Evolutionary conservation across 108 stramenopile species (phyloP).

Genomic region (Epithemia pelagica): DNA sequence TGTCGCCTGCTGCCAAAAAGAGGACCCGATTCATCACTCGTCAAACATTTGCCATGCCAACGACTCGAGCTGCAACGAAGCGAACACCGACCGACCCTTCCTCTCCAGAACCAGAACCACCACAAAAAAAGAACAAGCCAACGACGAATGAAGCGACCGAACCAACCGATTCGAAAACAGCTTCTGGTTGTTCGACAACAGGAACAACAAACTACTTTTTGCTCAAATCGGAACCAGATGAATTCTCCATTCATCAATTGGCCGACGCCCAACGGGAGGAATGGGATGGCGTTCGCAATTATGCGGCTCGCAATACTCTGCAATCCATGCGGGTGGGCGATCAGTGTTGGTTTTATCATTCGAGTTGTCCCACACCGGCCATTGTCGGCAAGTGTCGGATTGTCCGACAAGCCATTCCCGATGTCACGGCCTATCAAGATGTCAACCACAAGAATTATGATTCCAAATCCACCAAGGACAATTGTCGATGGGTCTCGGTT

Average conservation of each 20-base stretch:
- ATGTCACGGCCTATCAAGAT: conserved; percentile 37
- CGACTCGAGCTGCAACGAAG: too few species aligned
- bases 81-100: too few species aligned
- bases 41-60: too few species aligned
- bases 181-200: too few species aligned
- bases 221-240: conserved; percentile 42
- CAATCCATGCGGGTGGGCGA: conserved; percentile 39
- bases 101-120: too few species aligned
- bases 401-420: conserved; percentile 28
- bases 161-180: too few species aligned
- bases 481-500: conserved; percentile 46
- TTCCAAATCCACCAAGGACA: conserved; percentile 38
- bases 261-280: conserved; percentile 25
- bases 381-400: conserved; percentile 39
- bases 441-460: conserved; percentile 35
- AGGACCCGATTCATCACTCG: too few species aligned
- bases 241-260: conserved; percentile 41
- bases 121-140: too few species aligned
- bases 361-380: conserved; percentile 30
- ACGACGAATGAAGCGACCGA: too few species aligned
- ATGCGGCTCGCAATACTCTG: conserved; percentile 42
- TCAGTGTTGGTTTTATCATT: conserved; percentile 48
- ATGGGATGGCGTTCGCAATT: conserved; percentile 52
- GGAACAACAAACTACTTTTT: conserved; percentile 36
- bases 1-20: too few species aligned